These are phyloP conservation scores for Ceratocystis variospora DNA, from an alignment of 2,329 filamentous ascomycete species.

Conservation along the genomic window DNA sequence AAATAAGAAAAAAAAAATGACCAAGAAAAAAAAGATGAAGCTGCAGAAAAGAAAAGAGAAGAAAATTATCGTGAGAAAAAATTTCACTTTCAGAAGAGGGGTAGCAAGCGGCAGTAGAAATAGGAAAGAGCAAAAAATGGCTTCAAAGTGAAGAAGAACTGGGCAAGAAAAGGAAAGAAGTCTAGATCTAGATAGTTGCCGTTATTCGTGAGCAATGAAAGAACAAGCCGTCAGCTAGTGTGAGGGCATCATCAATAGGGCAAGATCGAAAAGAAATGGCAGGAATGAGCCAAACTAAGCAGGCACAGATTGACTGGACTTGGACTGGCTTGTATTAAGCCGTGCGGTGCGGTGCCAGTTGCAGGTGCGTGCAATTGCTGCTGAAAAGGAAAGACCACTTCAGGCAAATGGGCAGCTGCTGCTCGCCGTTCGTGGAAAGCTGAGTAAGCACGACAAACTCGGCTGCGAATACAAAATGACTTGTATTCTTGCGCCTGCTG, in stretches of 20 bases:
- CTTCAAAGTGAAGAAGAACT: neutral
- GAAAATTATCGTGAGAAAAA: neutral
- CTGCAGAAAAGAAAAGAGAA: neutral
- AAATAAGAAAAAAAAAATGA: neutral
- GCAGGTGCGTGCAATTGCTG: neutral
- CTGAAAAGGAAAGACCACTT: slow-evolving; percentile 3
- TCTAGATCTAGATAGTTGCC: slow-evolving; percentile 4
- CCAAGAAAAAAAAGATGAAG: neutral
- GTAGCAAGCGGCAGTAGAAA: neutral
- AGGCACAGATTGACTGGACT: neutral
- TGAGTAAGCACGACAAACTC: neutral
- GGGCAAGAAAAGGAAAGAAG: slow-evolving; percentile 7
- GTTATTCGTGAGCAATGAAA: slow-evolving; percentile 2
- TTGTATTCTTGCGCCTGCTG: neutral
- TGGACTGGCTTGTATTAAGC: neutral
- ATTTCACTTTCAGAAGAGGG: neutral
- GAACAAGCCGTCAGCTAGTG: neutral
- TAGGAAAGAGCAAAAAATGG: neutral
- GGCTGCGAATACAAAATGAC: neutral
- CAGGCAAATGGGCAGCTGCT: neutral
- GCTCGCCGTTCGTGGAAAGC: neutral
- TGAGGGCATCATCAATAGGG: neutral
- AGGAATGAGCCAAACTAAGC: neutral
- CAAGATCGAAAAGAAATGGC: neutral
- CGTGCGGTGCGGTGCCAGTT: neutral